Evolutionary conservation across 176 grass and related monocot genomes (phyloP).

Genomic region (Avena sativa): DNA sequence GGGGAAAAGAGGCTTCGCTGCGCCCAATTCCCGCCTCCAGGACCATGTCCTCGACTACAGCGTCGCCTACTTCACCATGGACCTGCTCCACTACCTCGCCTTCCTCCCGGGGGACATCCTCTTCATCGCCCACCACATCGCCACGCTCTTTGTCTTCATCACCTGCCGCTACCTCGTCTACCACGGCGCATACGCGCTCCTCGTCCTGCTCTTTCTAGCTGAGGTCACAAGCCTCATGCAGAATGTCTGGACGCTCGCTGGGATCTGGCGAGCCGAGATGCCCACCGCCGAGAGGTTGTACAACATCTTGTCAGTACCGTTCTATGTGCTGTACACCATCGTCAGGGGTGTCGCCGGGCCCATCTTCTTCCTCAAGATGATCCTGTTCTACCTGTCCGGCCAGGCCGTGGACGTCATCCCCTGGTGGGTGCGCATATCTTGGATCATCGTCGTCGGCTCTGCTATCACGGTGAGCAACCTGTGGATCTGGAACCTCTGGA

Average conservation of each 20-base stretch:
- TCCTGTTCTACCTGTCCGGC: slow-evolving; percentile 67
- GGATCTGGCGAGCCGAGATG: slow-evolving; percentile 79
- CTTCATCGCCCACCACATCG: slow-evolving; percentile 96
- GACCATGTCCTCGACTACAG: slow-evolving; percentile 88
- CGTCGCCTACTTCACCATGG: slow-evolving; percentile 89
- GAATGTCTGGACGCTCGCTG: slow-evolving; percentile 87
- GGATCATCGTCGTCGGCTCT: slow-evolving; percentile 79
- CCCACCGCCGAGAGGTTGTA: slow-evolving; percentile 60
- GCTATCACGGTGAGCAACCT: slow-evolving; percentile 84
- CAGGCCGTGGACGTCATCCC: slow-evolving; percentile 77
- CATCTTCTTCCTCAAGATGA: slow-evolving; percentile 81
- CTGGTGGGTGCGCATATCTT: slow-evolving; percentile 80
- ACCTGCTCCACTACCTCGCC: slow-evolving; percentile 91
- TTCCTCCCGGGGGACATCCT: slow-evolving; percentile 79
- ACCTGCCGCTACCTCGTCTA: slow-evolving; percentile 81
- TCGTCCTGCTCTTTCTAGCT: slow-evolving; percentile 78
- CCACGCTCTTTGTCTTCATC: slow-evolving; percentile 92
- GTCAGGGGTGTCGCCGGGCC: slow-evolving; percentile 77
- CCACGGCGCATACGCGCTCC: slow-evolving; percentile 83
- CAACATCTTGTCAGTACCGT: slow-evolving; percentile 64
- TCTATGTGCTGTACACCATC: slow-evolving; percentile 85
- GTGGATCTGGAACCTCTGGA: slow-evolving; percentile 98
- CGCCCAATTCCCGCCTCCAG: slow-evolving; percentile 63
- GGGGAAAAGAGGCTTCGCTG: slow-evolving; percentile 61
- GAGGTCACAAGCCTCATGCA: slow-evolving; percentile 87